Base-by-base conservation (phyloP, 2,329 filamentous ascomycete species). In the Fusarium duplospermum region DNA sequence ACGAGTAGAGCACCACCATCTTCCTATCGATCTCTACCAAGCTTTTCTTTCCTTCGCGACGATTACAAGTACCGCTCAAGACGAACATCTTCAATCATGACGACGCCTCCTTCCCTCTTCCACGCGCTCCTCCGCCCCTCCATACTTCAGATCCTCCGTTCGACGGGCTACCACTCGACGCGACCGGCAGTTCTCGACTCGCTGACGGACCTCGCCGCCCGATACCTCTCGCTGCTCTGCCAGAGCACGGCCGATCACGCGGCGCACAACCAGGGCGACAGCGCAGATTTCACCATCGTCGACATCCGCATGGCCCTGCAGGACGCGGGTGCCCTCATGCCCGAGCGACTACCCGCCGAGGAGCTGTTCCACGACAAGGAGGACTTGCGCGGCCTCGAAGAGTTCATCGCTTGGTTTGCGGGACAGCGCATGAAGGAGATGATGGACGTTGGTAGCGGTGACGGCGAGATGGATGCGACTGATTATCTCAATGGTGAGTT, bases 91-190 rank as follows among this genome's bases (percentile, higher is more conserved):
- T n/a, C 67, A 67, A 81, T 67, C 52, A 89, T 88, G 86, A 83
- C 83, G 77, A 84, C 83, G 71, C 86, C 85, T 4, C 82, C 84
- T 11, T 82, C 86, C n/a, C 82, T 89, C 66, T 89, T 87, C 84
- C 92, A 94, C 83, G 92, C 93, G 70, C 92, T 98, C 73, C 88
- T 98, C 66, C 94, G 95, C 47, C 96, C 96, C 2, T 92, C 92
- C 57, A 90, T 98, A 70, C 90, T 98, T 67, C 95, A 98, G 83
- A 96, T 97, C 78, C 91, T 98, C 61, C 94, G 96, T 80, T 94
- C 95, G 33, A 93, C 94, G 27, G 96, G 96, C 81, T 98, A 97
- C 85, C 94, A 97, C 81, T 89, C 92, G 47, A 93, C 94, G 60
- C 91, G 91, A 64, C 92, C 94, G 2, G 92, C 93, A 4, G 95